A percentile compares a stretch with the other conserved stretches of the same genome.
Evolutionary conservation across 2,329 filamentous ascomycete species (phyloP).

Genomic region (Orbilia ellipsospora): DNA sequence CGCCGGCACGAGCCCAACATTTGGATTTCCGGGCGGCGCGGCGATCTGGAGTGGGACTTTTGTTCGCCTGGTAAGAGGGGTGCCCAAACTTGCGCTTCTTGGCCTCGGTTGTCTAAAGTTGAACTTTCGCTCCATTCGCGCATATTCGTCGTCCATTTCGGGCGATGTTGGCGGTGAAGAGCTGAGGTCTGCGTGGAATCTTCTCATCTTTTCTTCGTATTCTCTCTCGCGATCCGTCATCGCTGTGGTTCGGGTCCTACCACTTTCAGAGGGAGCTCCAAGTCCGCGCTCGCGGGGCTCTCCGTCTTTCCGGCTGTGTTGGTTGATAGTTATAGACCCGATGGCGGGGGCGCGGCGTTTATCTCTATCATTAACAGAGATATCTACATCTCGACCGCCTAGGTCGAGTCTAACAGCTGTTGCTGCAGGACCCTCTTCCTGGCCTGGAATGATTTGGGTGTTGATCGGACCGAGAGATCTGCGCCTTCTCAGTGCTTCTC

Average conservation of each 20-base stretch:
- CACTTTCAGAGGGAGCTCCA: slow-evolving; percentile 30
- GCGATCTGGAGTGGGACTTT: slow-evolving; percentile 49
- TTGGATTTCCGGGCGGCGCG: slow-evolving; percentile 16
- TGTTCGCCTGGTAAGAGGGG: slow-evolving; percentile 26
- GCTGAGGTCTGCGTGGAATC: slow-evolving; percentile 34
- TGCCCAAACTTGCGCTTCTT: slow-evolving; percentile 46
- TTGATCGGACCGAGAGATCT: slow-evolving; percentile 29
- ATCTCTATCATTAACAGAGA: slow-evolving; percentile 44
- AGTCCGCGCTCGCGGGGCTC: slow-evolving; percentile 30
- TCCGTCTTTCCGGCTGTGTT: slow-evolving; percentile 12
- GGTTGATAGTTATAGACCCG: slow-evolving; percentile 52
- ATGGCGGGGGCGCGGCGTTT: slow-evolving; percentile 43
- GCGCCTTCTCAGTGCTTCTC: slow-evolving; percentile 32
- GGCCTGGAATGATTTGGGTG: background rate
- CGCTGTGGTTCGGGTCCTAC: slow-evolving; percentile 32
- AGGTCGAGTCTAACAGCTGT: slow-evolving; percentile 45
- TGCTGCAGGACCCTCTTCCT: slow-evolving; percentile 1
- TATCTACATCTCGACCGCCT: slow-evolving; percentile 47
- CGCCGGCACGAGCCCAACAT: slow-evolving; percentile 7
- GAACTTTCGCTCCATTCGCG: slow-evolving; percentile 34
- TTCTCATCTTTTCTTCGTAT: slow-evolving; percentile 50
- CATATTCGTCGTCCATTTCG: slow-evolving; percentile 36
- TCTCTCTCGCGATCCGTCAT: slow-evolving; percentile 36
- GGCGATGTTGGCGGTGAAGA: slow-evolving; percentile 46
- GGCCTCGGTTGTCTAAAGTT: slow-evolving; percentile 24